Evolutionary conservation across 225 moss, liverwort and hornwort genomes (phyloP).

Genomic region (Takakia lepidozioides): DNA sequence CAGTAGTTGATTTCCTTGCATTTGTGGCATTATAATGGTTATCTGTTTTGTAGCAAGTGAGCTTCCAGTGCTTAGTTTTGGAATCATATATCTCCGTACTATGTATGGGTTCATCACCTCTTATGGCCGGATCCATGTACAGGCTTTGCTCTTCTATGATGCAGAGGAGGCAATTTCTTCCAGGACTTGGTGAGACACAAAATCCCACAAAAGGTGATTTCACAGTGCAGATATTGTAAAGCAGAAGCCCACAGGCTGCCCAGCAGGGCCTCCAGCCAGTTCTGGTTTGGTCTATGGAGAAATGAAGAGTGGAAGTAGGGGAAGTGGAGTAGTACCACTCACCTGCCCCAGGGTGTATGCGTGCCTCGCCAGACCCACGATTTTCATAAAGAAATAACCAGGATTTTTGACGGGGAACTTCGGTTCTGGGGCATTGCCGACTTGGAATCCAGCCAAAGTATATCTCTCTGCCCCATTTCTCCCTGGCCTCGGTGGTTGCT

Average conservation of each 20-base stretch:
- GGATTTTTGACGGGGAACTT: not conserved
- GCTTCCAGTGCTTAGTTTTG: not conserved
- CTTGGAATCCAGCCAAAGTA: not conserved
- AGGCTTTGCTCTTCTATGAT: not conserved
- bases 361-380: not conserved
- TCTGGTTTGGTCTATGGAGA: not conserved
- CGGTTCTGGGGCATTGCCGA: not conserved
- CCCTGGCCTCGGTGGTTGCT: no score
- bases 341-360: not conserved
- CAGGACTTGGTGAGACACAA: not conserved
- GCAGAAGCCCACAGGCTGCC: not conserved
- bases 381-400: slow-evolving; percentile 1
- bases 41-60: not conserved
- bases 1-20: no score
- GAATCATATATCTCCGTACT: not conserved
- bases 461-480: not conserved
- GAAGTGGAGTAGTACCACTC: not conserved
- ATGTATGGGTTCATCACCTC: not conserved
- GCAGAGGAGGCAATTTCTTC: not conserved
- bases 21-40: no score
- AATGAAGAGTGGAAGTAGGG: not conserved
- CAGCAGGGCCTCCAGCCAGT: not conserved
- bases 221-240: not conserved
- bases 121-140: not conserved
- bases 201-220: not conserved